Base-by-base conservation (phyloP, 2,329 filamentous ascomycete genomes). In the Colletotrichum magnum region DNA sequence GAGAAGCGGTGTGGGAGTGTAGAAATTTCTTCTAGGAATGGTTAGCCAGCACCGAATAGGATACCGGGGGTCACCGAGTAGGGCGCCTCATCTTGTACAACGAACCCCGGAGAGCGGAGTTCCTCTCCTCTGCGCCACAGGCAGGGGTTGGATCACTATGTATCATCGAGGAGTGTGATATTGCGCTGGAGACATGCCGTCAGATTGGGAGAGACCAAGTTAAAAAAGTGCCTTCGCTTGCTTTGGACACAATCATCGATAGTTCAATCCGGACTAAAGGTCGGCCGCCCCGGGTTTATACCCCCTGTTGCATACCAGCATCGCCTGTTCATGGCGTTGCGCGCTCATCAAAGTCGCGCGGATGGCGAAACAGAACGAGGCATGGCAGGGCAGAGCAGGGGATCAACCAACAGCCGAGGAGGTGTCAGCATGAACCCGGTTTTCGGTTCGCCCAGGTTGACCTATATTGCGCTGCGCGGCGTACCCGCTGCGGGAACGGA, bases 271-370 rank as follows among this genome's bases (percentile, higher is more conserved):
- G 61, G 62, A 48, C 24, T 32, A 51, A 65, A 59, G 21, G 45
- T 67, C 67, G 62, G 67, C 36, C 43, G 56, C 67, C 51, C 67
- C 57, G 67, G 56, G 9, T 47, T 52, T 45, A 56, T n/a, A 15
- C 21, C 57, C 66, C 67, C 67, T 69, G 56, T 48, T 52, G 67
- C 67, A 69, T 50, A 32, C 12, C 21, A 39, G 3, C 18, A 5
- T 13, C 45, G 50, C 39, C 26, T 47, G 10, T 28, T 10, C 24
- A 39, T 18, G 4, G 32, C 41, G 51, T 50, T 60, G 45, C 45
- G 50, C 62, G 50, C 45, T 16, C 39, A 45, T 54, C 51, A 36
- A 57, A 6, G 43, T 24, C 36, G 32, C 26, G 43, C 16, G 41
- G 13, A 43, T 7, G 9, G 54, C 26, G 56, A 57, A 15, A 43